Base-by-base conservation (phyloP, 345 rosid genomes). In the Eucalyptus marginata region DNA sequence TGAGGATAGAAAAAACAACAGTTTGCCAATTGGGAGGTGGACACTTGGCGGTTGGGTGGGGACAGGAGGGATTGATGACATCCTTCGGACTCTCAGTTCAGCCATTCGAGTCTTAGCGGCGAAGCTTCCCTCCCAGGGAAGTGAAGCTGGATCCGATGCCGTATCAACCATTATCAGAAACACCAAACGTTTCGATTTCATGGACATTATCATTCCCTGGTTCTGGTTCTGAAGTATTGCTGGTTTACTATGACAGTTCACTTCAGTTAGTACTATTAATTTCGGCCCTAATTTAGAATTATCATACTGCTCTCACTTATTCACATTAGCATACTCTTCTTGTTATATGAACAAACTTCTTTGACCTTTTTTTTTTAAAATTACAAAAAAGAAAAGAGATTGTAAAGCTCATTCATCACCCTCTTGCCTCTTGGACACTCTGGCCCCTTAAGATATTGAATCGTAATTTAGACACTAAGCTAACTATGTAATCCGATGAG, bases 321-420 rank as follows among this genome's bases (percentile, higher is more conserved):
- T 33, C 20, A 1, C 22, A 17, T 68, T 8, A 68, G 0, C 3
- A 27, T 27, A 29, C 8, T 62, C 4, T 3, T 62, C 0, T 0
- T 12, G 8, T 27, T 27, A 59, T 3, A 1, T 6, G 4, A 13
- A 62, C 16, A 62, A 62, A 12, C 68, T 62, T 27, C 17, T 62
- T 62, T 13, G 17, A 13, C 4, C 0, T 11, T 25, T 2, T 51
- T 24, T 25, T 25, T 59, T 59, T 27, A 1, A 1, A 59, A 11
- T 59, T 25, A 59, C 31, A 27, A 12, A 1, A 59, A 59, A 12
- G n/a, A 59, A 56, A 56, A 24, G 29, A 56, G 8, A 56, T 9
- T 24, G 4, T 56, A 24, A 25, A 56, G 1, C 29, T 22, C 29
- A 0, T 52, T 52, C 0, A 4, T 31, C 36, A 7, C 3, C 10